Percentiles rank a stretch among this genome's conserved stretches.
These are phyloP conservation scores for Venturia nashicola DNA, from an alignment of 2,329 filamentous ascomycete species.

Conservation along the genomic window DNA sequence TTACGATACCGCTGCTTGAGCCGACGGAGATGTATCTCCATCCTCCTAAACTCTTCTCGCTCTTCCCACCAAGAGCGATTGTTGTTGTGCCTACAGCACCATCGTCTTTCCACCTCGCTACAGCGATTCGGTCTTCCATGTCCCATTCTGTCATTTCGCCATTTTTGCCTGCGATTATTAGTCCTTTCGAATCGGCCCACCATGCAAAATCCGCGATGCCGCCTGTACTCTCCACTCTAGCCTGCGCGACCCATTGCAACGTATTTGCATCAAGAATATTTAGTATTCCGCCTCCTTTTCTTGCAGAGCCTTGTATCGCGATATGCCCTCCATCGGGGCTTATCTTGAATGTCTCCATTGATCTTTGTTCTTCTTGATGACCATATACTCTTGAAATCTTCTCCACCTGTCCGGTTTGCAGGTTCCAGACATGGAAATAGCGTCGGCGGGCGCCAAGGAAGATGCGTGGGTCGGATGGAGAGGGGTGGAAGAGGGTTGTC, in stretches of 20 bases:
- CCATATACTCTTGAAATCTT: slow-evolving; percentile 68
- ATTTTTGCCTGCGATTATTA: slow-evolving; percentile 73
- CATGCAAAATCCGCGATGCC: slow-evolving; percentile 86
- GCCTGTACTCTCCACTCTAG: slow-evolving; percentile 66
- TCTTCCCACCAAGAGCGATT: slow-evolving; percentile 61
- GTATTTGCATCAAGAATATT: slow-evolving; percentile 72
- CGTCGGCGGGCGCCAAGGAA: slow-evolving; percentile 78
- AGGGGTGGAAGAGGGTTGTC: slow-evolving; percentile 64
- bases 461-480: slow-evolving; percentile 60
- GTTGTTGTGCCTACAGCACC: slow-evolving; percentile 79
- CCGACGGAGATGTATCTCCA: slow-evolving; percentile 86
- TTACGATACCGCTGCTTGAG: slow-evolving; percentile 76
- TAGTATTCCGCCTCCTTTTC: slow-evolving; percentile 77
- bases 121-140: slow-evolving; percentile 52
- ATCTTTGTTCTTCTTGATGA: slow-evolving; percentile 69
- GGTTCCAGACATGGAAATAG: slow-evolving; percentile 92
- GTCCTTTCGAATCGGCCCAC: slow-evolving; percentile 75
- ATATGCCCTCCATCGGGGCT: slow-evolving; percentile 81
- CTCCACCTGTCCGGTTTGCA: slow-evolving; percentile 67
- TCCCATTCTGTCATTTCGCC: slow-evolving; percentile 89
- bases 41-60: slow-evolving; percentile 53
- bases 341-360: slow-evolving; percentile 81
- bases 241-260: slow-evolving; percentile 77
- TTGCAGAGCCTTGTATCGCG: slow-evolving; percentile 65
- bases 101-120: slow-evolving; percentile 81